These are phyloP conservation scores for Saposhnikovia divaricata DNA, from an alignment of 129 eudicot species.

Conservation along the genomic window DNA sequence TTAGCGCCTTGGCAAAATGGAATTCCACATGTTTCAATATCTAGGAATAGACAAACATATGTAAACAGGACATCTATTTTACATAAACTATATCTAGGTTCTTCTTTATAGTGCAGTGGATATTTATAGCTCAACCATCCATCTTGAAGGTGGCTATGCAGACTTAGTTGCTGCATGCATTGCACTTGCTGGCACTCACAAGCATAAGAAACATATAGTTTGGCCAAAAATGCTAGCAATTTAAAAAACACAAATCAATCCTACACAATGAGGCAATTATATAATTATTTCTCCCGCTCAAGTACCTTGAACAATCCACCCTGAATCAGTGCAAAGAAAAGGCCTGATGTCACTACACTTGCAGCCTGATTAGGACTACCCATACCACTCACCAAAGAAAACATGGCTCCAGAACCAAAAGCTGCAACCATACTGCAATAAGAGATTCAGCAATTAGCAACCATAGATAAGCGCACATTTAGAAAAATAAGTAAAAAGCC, in stretches of 20 bases:
- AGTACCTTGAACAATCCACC: slow-evolving; percentile 84
- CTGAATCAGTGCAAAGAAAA: slow-evolving; percentile 81
- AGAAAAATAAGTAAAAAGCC: not conserved
- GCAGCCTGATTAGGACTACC: slow-evolving; percentile 68
- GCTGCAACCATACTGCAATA: slow-evolving; percentile 84
- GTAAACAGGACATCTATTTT: not conserved
- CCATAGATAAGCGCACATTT: not conserved
- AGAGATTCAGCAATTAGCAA: not conserved
- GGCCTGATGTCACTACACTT: slow-evolving; percentile 63
- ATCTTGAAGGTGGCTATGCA: not conserved
- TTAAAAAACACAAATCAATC: not conserved
- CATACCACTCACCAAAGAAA: slow-evolving; percentile 83
- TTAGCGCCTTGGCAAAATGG: not conserved
- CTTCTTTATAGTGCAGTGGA: not conserved
- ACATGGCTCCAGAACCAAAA: slow-evolving; percentile 88
- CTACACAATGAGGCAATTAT: not conserved
- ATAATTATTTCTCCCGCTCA: not conserved
- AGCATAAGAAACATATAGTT: not conserved
- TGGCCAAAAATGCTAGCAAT: not conserved
- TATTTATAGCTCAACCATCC: not conserved
- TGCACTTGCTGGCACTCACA: not conserved
- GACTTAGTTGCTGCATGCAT: not conserved
- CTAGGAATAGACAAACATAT: not conserved
- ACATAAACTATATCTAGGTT: not conserved
- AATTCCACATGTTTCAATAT: not conserved